Evolutionary conservation across 805 yeast genomes (phyloP), one percentile per base, ranked within the genome.

Genomic region (Candida hungchunana): DNA sequence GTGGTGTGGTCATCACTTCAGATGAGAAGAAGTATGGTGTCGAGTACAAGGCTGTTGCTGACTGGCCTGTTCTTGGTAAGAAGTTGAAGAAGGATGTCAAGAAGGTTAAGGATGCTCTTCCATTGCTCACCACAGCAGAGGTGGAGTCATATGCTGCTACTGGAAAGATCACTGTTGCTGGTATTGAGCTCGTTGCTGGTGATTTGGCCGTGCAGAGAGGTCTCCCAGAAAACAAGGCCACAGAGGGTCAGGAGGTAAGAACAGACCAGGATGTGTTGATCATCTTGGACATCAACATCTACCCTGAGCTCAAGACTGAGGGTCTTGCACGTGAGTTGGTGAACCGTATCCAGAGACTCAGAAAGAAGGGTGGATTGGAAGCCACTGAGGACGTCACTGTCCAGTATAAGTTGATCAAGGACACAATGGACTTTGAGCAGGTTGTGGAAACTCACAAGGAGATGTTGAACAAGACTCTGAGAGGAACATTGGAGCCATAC

Each of bases 51-150:
- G 97, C 90, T 28, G 94, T 85, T 62, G 98, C 98, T 32, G 99
- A 93, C 69, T 93, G 99, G 98, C 96, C 97, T 40, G 86, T 88
- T 15, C 74, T 93, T 50, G 99, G 99, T 67, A 93, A 90, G 74
- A 93, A 93, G 66, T 76, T 93, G 64, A 90, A 88, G 78, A 79
- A 81, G 59, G 97, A 89, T 53, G 94, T 85, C 43, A 87, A 84
- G 67, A 81, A 77, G 62, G 98, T 93, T 42, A 94, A 90, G 73
- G 95, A 81, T 56, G 97, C 94, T 13, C 73, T 93, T 51, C 97
- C 97, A 46, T 57, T 56, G 8, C 75, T 93, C 34, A 66, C 90
- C 15, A 82, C 97, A 9, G 83, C 71, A 12, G 89, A 87, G 40
- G 96, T 93, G 33, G 85, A 84, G 63, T 58, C 65, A 21, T 93